Base-by-base conservation (phyloP, 176 grass and related monocot species). In the Microstegium vimineum region DNA sequence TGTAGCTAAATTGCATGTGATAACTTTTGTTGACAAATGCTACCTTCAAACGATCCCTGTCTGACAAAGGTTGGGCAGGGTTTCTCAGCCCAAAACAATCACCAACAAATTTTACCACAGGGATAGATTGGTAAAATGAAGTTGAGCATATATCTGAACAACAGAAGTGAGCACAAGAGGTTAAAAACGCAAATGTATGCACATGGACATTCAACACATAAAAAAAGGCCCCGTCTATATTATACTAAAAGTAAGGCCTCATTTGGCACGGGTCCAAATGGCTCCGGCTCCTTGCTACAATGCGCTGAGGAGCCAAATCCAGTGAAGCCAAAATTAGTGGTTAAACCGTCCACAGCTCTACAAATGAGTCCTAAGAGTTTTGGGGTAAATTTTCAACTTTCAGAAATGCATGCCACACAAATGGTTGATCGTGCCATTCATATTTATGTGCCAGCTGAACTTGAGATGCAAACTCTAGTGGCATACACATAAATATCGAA, bases 141-240 rank as follows among this genome's bases (percentile, higher is more conserved):
- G 92, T 98, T 6, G 90, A 87, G 5, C 88, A 93, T 40, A 80
- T 91, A 45, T 98, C 92, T 98, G 86, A 34, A 77, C 17, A 73
- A 35, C 20, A 43, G 59, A 85, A 89, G 23, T 62, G 34, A n/a
- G 73, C 57, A 20, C 43, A 71, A 74, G 80, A 52, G 26, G 52
- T 73, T 47, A 34, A 82, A 46, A 47, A 28, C 47, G 20, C 37
- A 75, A 86, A 63, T 0, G 61, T 73, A 51, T 77, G 26, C 69
- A 72, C 12, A 43, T 54, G 38, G 32, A 78, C 59, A 71, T 33
- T 34, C 10, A 14, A 15, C 7, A 43, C 26, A 20, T 22, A 67
- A 73, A 83, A 73, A 30, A 18, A 61, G 34, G 5, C 61, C 10
- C 35, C 35, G 41, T 68, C 8, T 36, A 37, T 11, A 37, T 10